These are phyloP conservation scores for Cystofilobasidium bisporidii DNA, from an alignment of 768 basidiomycete genomes.

Conservation along the genomic window DNA sequence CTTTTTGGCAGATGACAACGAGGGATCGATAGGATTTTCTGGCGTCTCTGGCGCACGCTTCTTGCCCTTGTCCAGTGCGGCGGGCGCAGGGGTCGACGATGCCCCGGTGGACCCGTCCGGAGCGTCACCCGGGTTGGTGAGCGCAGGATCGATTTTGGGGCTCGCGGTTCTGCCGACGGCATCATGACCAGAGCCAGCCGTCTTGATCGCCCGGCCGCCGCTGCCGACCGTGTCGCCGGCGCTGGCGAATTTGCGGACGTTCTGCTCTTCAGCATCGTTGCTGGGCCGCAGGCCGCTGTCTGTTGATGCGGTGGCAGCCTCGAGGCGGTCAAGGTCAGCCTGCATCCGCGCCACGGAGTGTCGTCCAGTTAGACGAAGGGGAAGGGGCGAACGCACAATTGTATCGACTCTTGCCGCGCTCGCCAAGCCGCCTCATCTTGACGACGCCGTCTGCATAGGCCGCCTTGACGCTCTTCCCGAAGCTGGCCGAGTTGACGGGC, in stretches of 20 bases:
- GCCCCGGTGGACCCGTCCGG: too few species aligned
- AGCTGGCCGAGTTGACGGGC: background rate
- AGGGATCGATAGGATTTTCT: background rate
- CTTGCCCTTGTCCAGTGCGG: background rate
- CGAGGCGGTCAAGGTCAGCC: background rate
- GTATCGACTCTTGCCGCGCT: background rate
- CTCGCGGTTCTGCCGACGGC: too few species aligned
- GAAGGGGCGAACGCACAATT: background rate
- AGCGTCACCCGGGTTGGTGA: too few species aligned
- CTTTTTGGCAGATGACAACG: background rate
- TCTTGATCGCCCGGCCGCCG: too few species aligned
- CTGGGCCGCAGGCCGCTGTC: background rate
- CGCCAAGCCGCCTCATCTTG: slow-evolving; percentile 3
- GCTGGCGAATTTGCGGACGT: background rate
- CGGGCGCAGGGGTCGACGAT: background rate
- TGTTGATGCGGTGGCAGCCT: background rate
- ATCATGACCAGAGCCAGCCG: too few species aligned
- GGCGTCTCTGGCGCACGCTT: background rate
- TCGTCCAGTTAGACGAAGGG: background rate
- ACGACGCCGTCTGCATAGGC: background rate
- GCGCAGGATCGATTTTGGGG: too few species aligned
- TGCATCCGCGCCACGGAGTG: background rate
- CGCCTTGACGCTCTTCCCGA: slow-evolving; percentile 2
- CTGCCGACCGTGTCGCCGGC: background rate
- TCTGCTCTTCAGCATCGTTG: background rate